phyloP scores from a whole-genome alignment of 2,329 filamentous ascomycete species.

The Chaetoscypha palmicola region DNA sequence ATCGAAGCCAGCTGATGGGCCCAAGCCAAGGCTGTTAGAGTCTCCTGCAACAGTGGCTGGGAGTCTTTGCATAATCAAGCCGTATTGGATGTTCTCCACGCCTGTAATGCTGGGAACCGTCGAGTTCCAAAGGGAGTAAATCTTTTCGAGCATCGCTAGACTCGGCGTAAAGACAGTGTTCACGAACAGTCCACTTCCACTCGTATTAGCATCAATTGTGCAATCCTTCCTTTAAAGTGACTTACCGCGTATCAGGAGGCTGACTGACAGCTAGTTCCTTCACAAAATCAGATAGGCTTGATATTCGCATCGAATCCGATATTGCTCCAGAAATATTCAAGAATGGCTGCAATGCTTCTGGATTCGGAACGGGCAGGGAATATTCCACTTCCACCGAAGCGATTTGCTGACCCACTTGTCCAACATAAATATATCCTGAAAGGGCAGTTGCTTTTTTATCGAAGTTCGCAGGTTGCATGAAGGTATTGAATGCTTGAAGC shows the following conservation, averaged over 20 bases:
- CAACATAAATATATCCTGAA: background rate
- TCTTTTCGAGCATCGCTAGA: background rate
- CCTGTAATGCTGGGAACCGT: background rate
- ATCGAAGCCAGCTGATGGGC: background rate
- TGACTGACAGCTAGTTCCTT: background rate
- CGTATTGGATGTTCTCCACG: background rate
- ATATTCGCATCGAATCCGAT: background rate
- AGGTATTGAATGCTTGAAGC: constrained; percentile 3
- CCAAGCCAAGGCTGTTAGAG: background rate
- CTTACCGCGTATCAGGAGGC: background rate
- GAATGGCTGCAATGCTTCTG: background rate
- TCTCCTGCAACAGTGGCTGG: background rate
- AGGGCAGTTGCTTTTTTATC: background rate
- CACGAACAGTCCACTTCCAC: background rate
- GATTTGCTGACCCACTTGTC: background rate
- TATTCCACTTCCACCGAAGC: background rate
- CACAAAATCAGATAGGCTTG: background rate
- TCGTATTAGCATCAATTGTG: background rate
- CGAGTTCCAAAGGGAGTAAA: background rate
- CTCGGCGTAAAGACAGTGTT: background rate
- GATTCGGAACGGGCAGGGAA: background rate
- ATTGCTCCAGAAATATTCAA: background rate
- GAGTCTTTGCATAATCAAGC: background rate
- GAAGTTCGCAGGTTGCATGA: background rate
- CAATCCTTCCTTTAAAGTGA: background rate